Base-by-base conservation (phyloP, 208 protist genomes). In the Acanthamoeba healyi region DNA sequence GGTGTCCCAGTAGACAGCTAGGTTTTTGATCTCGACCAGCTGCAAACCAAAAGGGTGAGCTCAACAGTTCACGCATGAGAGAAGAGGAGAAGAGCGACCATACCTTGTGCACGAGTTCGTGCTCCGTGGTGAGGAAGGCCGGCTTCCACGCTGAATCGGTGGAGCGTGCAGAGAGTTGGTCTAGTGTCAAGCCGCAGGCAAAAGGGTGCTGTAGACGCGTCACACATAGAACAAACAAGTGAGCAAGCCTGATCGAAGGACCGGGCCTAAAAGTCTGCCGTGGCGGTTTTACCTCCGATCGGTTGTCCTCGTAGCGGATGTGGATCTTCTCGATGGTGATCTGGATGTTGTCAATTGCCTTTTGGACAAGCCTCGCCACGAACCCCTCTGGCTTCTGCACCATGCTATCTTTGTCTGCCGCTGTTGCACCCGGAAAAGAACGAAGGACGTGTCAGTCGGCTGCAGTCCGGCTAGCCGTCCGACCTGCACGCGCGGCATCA, bases 301-400 rank as follows among this genome's bases (percentile, higher is more conserved):
- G 32, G 65, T 94, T 88, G 58, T 96, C 95, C 51, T 96, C 95
- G 51, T 95, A 96, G 49, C 95, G 86, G 17, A 96, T 89, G 42
- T 96, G 95, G 26, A 96, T 95, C 58, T 94, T 95, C 40, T 96
- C 90, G 46, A 96, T 92, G 17, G 61, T 84, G 22, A 96, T 95
- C 56, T 96, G 95, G 36, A 96, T 74, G 91, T 96, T 96, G 90
- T 96, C 95, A 6, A 96, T 94, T 32, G 87, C 87, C 87, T 74
- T 92, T 32, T 92, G 87, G 26, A 92, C 36, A 44, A 92, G 87
- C 26, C 87, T 26, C 1, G 87, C 87, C 15, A 92, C 40, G 32
- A 92, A 92, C 14, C 87, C 87, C 29, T 92, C 87, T 22, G 42
- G 34, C 40, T 92, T 92, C 63, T 92, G 36, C 38, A 77, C 87